Percentiles rank a stretch among this genome's conserved stretches.
Evolutionary conservation across 306 rosid species (phyloP).

Genomic region (Bauhinia variegata): DNA sequence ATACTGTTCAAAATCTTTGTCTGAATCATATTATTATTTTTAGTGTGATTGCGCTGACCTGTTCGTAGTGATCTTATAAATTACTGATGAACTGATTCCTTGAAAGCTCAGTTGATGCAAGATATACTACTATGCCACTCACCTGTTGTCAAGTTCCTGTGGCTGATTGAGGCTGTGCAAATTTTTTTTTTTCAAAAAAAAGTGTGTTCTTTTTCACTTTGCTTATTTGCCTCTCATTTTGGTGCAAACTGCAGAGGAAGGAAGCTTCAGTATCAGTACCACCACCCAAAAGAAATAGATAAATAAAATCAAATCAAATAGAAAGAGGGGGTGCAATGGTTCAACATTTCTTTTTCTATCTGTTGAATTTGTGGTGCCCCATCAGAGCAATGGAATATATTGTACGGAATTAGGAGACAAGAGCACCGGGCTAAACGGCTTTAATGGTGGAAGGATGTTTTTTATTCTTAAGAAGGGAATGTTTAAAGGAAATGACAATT

Average conservation of each 20-base stretch:
- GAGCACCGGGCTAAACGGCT: constrained; percentile 46
- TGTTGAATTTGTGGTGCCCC: constrained; percentile 24
- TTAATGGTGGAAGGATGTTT: constrained; percentile 34
- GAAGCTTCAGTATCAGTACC: not conserved
- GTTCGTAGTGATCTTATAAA: constrained; percentile 11
- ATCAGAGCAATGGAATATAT: constrained; percentile 20
- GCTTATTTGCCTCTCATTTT: not conserved
- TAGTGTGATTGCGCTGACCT: constrained; percentile 37
- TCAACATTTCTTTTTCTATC: not conserved
- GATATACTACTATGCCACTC: not conserved
- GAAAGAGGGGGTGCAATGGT: constrained; percentile 10
- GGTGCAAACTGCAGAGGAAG: not conserved
- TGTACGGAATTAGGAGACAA: constrained; percentile 52
- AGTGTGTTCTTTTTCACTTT: not conserved
- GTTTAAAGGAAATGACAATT: constrained; percentile 39
- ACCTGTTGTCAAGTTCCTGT: not conserved
- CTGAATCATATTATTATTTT: constrained; percentile 20
- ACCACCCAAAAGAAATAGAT: not conserved
- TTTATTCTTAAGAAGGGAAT: constrained; percentile 31
- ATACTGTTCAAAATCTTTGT: constrained; percentile 12
- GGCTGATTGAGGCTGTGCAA: not conserved
- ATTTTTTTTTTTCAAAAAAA: not conserved
- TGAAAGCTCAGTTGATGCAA: constrained; percentile 18
- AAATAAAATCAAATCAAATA: constrained; percentile 8
- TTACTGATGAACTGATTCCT: constrained; percentile 22